Evolutionary conservation across 2,329 filamentous ascomycete genomes (phyloP).

Genomic region (Cladosporium sp.): DNA sequence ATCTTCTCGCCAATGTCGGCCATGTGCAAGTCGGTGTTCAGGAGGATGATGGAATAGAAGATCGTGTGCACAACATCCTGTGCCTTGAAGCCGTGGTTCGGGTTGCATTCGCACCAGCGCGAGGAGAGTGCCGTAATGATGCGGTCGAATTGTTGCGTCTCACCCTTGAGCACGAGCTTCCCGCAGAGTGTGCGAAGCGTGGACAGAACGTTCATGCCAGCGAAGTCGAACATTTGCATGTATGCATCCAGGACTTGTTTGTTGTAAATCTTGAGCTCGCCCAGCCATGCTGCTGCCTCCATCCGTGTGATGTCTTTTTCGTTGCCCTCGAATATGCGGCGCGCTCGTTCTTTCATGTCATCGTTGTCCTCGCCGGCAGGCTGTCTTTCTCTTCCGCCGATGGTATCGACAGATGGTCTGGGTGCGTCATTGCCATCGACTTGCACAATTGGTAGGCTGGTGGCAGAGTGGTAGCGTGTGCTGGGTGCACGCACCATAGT

Average conservation of each 20-base stretch:
- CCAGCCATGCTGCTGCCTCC: conserved; percentile 84
- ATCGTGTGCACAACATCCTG: conserved; percentile 95
- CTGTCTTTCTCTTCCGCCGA: conserved; percentile 5
- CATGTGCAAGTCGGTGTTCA: conserved; percentile 94
- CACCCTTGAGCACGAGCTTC: conserved; percentile 78
- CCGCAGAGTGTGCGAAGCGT: conserved; percentile 79
- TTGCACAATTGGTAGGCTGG: conserved; percentile 40
- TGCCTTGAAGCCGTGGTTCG: conserved; percentile 88
- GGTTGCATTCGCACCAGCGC: conserved; percentile 92
- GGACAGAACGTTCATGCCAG: conserved; percentile 74
- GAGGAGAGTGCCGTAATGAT: conserved; percentile 86
- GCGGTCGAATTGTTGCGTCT: conserved; percentile 95
- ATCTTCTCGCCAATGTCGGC: conserved; percentile 96
- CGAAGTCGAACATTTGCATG: conserved; percentile 89
- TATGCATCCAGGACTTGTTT: conserved; percentile 68
- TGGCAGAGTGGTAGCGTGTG: conserved; percentile 24
- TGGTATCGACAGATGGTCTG: conserved; percentile 36
- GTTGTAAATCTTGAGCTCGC: conserved; percentile 62
- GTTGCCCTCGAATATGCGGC: conserved; percentile 79
- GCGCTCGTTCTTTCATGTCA: conserved; percentile 74
- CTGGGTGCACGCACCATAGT: conserved; percentile 16
- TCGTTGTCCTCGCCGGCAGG: conserved; percentile 39
- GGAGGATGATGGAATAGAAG: conserved; percentile 89
- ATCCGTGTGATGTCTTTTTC: conserved; percentile 79
- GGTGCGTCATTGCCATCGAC: conserved; percentile 49